Base-by-base conservation (phyloP, 2,329 filamentous ascomycete species). In the Cladorrhinum sp. region DNA sequence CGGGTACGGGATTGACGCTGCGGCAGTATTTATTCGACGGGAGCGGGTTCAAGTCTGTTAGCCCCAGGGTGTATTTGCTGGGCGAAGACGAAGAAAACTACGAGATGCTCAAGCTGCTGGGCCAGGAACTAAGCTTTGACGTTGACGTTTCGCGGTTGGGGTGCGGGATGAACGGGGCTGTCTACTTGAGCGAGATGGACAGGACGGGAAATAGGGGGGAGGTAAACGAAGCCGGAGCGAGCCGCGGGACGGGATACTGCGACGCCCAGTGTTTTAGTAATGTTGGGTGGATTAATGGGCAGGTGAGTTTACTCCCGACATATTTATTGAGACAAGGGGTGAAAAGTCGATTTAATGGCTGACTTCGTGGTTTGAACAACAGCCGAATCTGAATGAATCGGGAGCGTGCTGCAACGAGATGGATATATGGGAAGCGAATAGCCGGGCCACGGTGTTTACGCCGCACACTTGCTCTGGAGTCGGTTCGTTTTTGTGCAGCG, bases 191-290 rank as follows among this genome's bases (percentile, higher is more conserved):
- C 18, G 64, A 65, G 58, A 65, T 65, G 64, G 41, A 41, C 16
- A 4, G 6, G 6, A 13, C 6, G 3, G 36, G 36, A 13, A 41
- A 16, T n/a, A 6, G 36, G 36, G 36, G 36, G 16, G 36, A 49
- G 29, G 50, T 73, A 57, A 85, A 84, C 73, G 78, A 79, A 58
- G 85, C 80, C 24, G 85, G 86, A 60, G 83, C 85, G 2, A 75
- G 78, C 56, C 85, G 84, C 62, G 85, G 85, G 45, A 85, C 82
- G 1, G 86, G 86, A 3, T 88, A 88, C 73, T 88, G 85, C 57
- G 83, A 86, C 67, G 79, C 83, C 1, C 83, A 86, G 70, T 86
- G 83, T 68, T 78, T 75, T 48, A 82, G 81, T 58, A 70, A 70
- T 0, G 29, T 45, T 23, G 71, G 72, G 0, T 83, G 82, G 62